A percentile compares a stretch with the other conserved stretches of the same genome.
Conservation (phyloP, 768 basidiomycete species). For the Boletus rubescentipes region DNA sequence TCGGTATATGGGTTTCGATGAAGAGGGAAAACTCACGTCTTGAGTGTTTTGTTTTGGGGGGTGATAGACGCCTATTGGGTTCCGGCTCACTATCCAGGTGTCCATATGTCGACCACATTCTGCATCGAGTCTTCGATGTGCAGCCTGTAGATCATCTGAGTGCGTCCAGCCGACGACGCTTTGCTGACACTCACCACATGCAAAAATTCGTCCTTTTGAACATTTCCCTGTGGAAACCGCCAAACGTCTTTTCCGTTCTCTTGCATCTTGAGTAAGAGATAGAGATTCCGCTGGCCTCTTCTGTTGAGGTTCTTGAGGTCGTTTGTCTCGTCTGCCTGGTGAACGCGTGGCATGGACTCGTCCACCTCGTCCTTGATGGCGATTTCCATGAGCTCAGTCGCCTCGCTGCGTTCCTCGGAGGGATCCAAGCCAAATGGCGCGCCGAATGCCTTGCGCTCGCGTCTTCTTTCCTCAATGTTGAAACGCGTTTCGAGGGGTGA, state of each 20-base stretch:
- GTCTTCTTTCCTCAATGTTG: conserved; percentile 67
- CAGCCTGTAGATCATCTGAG: conserved; percentile 50
- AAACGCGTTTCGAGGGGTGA: conserved; percentile 82
- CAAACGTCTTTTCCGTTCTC: conserved; percentile 54
- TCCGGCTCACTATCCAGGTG: conserved; percentile 89
- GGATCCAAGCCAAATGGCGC: conserved; percentile 50
- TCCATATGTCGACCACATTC: conserved; percentile 86
- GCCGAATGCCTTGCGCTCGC: conserved; percentile 77
- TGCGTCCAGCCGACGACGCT: not conserved
- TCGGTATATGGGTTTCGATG: conserved; percentile 1
- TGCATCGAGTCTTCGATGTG: conserved; percentile 63
- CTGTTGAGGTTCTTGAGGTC: conserved; percentile 80
- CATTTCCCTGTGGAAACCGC: conserved; percentile 75
- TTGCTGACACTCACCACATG: conserved; percentile 59
- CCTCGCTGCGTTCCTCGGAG: conserved; percentile 40
- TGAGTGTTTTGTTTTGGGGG: conserved; percentile 38
- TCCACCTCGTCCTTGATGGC: conserved; percentile 61
- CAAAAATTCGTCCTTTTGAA: conserved; percentile 64
- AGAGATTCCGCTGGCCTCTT: conserved; percentile 81
- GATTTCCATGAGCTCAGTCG: conserved; percentile 57
- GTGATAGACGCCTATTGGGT: conserved; percentile 80
- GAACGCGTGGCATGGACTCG: conserved; percentile 58
- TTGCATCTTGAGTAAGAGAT: conserved; percentile 68
- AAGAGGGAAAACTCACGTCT: conserved; percentile 34
- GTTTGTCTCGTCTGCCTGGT: conserved; percentile 55